Evolutionary conservation across 2,329 filamentous ascomycete species (phyloP), one percentile per base, ranked within the genome.

Genomic region (Fusarium beomiforme): DNA sequence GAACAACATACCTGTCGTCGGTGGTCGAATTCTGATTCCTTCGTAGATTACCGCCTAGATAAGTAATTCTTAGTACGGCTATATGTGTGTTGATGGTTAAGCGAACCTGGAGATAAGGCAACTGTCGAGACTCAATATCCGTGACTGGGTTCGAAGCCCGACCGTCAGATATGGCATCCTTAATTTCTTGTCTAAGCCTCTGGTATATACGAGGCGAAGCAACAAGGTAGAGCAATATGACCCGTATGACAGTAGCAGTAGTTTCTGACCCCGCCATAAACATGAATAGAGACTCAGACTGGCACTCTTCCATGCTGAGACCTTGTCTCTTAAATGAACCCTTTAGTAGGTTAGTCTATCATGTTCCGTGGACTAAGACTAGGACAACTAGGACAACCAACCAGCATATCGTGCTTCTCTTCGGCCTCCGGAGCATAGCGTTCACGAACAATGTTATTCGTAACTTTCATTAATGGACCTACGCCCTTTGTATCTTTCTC

Each of bases 321-420:
- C 50, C 58, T 19, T 34, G 24, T 31, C 23, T 56, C 14, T 57
- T 61, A 3, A 61, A 61, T 2, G 58, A 61, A 3, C 58, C 50
- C 49, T 60, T 31, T 5, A 5, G 11, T 13, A 14, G 33, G 11
- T 34, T 34, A 34, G 33, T 14, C 13, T 34, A 29, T 29, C n/a
- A n/a, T n/a, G n/a, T n/a, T n/a, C n/a, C n/a, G n/a, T n/a, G n/a
- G n/a, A n/a, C n/a, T n/a, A n/a, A n/a, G n/a, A n/a, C n/a, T n/a
- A n/a, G n/a, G 26, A 29, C 29, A 39, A 5, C 8, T 2, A 17
- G 6, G 13, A 23, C 8, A 4, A 10, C 37, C 33, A n/a, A 55
- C 51, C 16, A 60, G n/a, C 58, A 61, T 57, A 21, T 57, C 58
- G 6, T 19, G 23, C 17, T 61, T 36, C 1, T 61, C 31, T 6